These are phyloP conservation scores for Cnidoscolus chayamansa DNA, from an alignment of 441 rosid species.

Conservation along the genomic window DNA sequence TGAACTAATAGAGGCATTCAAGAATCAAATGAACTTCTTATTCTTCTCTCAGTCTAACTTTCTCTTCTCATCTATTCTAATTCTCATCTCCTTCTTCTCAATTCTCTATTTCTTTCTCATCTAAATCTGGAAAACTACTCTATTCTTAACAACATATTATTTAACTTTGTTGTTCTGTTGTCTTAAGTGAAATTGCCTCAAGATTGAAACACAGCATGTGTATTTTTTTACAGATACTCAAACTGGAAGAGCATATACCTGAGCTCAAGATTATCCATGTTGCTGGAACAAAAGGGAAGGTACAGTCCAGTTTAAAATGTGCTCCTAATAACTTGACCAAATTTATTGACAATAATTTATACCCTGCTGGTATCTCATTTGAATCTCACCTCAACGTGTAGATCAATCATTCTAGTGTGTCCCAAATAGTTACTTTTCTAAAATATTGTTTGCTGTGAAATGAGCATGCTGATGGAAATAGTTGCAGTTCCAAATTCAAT, in stretches of 20 bases:
- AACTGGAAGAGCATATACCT: conserved; percentile 41
- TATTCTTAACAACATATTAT: no score
- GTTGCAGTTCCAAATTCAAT: not conserved
- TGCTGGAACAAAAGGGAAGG: conserved; percentile 96
- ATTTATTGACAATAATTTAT: not conserved
- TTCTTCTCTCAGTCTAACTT: no score
- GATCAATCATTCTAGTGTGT: not conserved
- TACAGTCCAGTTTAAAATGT: conserved; percentile 25
- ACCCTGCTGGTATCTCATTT: conserved; percentile 9
- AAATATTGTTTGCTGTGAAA: not conserved
- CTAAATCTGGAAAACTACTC: no score
- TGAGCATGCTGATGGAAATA: not conserved
- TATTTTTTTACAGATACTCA: conserved; percentile 37
- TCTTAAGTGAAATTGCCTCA: conserved; percentile 12
- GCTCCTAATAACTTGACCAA: not conserved
- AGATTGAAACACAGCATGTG: conserved; percentile 10
- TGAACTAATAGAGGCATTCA: no score
- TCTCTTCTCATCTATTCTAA: no score
- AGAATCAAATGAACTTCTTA: no score
- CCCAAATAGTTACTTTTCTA: not conserved
- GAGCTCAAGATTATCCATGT: conserved; percentile 72
- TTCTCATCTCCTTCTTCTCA: no score
- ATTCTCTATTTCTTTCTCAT: no score
- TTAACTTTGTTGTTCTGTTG: not conserved
- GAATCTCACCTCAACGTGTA: not conserved